Percentiles rank a stretch among this genome's conserved stretches.
These are phyloP conservation scores for Hansenula anomala DNA, from an alignment of 1,139 yeast species.

Conservation along the genomic window DNA sequence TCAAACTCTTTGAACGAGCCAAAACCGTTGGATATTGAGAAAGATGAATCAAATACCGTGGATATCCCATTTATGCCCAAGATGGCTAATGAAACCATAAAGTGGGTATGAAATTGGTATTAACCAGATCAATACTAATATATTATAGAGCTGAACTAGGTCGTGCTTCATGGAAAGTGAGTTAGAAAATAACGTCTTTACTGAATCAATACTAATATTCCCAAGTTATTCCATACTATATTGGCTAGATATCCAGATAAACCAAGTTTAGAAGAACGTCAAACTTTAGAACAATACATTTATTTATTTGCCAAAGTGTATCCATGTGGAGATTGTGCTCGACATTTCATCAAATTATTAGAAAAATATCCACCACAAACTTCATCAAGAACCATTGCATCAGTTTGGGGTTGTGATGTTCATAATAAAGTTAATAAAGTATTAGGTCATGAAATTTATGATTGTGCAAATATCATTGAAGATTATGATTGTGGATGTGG, in stretches of 20 bases:
- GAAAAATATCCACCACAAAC: slow-evolving; percentile 81
- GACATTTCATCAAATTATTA: slow-evolving; percentile 74
- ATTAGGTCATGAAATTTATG: slow-evolving; percentile 67
- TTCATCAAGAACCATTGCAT: slow-evolving; percentile 71
- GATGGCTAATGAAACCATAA: slow-evolving; percentile 60
- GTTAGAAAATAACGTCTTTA: not conserved
- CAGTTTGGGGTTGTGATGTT: slow-evolving; percentile 95
- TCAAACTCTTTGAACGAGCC: slow-evolving; percentile 19
- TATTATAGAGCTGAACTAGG: slow-evolving; percentile 40
- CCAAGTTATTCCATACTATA: slow-evolving; percentile 77
- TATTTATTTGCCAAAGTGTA: slow-evolving; percentile 70
- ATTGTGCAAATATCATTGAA: slow-evolving; percentile 77
- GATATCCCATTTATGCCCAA: slow-evolving; percentile 70
- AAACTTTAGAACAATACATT: slow-evolving; percentile 52
- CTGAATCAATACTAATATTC: too few relatives aligned
- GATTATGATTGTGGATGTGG: slow-evolving; percentile 98
- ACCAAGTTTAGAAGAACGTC: slow-evolving; percentile 61
- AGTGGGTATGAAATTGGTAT: slow-evolving; percentile 3
- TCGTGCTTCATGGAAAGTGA: slow-evolving; percentile 75
- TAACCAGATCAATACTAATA: not conserved
- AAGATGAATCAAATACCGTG: slow-evolving; percentile 1
- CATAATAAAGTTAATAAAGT: slow-evolving; percentile 83
- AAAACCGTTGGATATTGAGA: slow-evolving; percentile 12
- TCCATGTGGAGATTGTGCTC: slow-evolving; percentile 94
- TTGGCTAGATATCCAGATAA: slow-evolving; percentile 86